Evolutionary conservation across 1,284 basidiomycete genomes (phyloP), one percentile per base, ranked within the genome.

Genomic region (Psilocybe mexicana): DNA sequence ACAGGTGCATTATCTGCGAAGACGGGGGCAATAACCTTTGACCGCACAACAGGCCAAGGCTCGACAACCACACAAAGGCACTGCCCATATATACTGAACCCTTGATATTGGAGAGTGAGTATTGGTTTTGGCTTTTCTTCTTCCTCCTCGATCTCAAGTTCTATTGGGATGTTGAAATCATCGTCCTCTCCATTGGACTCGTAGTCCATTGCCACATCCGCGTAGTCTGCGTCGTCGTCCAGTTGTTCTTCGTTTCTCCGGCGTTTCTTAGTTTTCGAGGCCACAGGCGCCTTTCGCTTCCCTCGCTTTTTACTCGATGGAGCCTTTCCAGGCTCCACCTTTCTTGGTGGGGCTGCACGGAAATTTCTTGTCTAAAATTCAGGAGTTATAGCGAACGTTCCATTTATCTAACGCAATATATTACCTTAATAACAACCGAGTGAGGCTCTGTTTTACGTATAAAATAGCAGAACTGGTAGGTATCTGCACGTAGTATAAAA

Each of bases 381-480:
- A 8, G 46, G 28, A 2, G 40, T 10, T 24, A 14, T 54, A 42
- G 24, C 43, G 40, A 50, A 11, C 43, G 25, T 35, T 18, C 30
- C 30, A 26, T 7, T 18, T 14, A 24, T 23, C 11, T 14, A 10
- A 18, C 6, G 43, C 23, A 24, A 38, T 30, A 8, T 7, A 11
- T 38, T 56, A 86, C 90, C 79, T 92, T 92, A 63, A 88, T 73
- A n/a, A 91, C 74, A 6, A 92, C 77, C 1, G 86, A 82, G 69
- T 92, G 89, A 12, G 87, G 82, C 58, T 90, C 88, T 2, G 81
- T 83, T 68, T 84, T 86, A n/a, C 88, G 82, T 62, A 92, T 77
- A 70, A 92, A 92, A 68, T 89, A 92, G 47, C 87, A 89, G 67
- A 92, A 91, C 60, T 92, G 90, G 67, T 92, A 92, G 0, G 77